phyloP scores from a whole-genome alignment of 495 filamentous ascomycete genomes.

The Podospora tetraspora region DNA sequence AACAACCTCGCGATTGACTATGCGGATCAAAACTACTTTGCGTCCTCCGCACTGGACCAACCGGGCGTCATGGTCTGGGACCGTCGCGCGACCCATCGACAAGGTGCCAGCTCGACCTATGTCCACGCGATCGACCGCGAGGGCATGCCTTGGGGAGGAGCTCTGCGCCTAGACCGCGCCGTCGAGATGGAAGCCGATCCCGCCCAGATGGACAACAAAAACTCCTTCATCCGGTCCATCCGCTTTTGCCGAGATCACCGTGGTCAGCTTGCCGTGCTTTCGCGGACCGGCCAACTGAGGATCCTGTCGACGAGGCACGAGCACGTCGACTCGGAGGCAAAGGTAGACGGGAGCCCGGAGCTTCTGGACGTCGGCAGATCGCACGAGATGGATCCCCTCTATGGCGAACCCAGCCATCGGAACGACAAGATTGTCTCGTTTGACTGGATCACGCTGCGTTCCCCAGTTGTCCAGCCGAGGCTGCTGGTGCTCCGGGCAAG shows the following conservation, averaged over 20 bases:
- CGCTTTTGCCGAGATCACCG: constrained; percentile 71
- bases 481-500: constrained; percentile 63
- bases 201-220: constrained; percentile 41
- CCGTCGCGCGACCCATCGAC: constrained; percentile 58
- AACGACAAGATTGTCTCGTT: constrained; percentile 73
- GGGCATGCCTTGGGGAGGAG: constrained; percentile 49
- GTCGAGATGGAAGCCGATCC: constrained; percentile 47
- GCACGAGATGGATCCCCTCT: constrained; percentile 49
- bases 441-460: constrained; percentile 70
- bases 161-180: constrained; percentile 62
- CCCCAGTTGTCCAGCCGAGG: constrained; percentile 55
- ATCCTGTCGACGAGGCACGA: constrained; percentile 65
- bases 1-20: constrained; percentile 89
- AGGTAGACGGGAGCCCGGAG: constrained; percentile 42
- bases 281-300: constrained; percentile 73
- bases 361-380: constrained; percentile 49
- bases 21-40: constrained; percentile 88
- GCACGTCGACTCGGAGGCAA: constrained; percentile 37
- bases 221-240: constrained; percentile 64
- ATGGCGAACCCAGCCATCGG: constrained; percentile 39
- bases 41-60: constrained; percentile 66
- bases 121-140: constrained; percentile 44
- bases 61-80: constrained; percentile 87
- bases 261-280: constrained; percentile 69
- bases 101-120: constrained; percentile 41